Percentiles rank a stretch among this genome's conserved stretches.
These are phyloP conservation scores for Miscanthus lutarioriparius DNA, from an alignment of 176 grass and related monocot species.

Conservation along the genomic window DNA sequence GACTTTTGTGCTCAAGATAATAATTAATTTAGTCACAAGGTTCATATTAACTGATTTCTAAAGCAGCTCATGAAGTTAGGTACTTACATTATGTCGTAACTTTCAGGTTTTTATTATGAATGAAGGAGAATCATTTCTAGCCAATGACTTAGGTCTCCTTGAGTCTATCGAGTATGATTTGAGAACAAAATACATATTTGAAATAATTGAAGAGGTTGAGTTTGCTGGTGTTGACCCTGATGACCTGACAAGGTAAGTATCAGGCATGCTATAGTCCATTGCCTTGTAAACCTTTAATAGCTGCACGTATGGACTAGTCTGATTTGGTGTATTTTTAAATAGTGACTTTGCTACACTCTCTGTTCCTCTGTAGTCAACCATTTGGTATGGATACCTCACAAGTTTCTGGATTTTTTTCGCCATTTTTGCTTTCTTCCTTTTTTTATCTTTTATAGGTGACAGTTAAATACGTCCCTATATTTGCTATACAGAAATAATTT, in stretches of 20 bases:
- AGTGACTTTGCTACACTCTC: not conserved
- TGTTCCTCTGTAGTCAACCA: conserved; percentile 27
- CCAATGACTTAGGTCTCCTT: conserved; percentile 81
- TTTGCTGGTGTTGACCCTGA: conserved; percentile 80
- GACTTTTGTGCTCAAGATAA: not conserved
- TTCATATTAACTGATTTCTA: conserved; percentile 33
- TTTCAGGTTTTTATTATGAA: conserved; percentile 81
- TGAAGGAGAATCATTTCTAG: conserved; percentile 71
- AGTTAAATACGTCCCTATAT: conserved; percentile 15
- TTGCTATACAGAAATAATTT: conserved; percentile 20
- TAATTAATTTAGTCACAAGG: conserved; percentile 15
- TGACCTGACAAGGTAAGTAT: conserved; percentile 80
- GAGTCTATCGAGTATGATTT: conserved; percentile 85
- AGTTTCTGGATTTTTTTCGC: not conserved
- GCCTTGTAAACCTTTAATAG: conserved; percentile 12
- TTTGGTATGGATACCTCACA: conserved; percentile 7
- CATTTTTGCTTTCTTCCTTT: not conserved
- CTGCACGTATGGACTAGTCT: conserved; percentile 26
- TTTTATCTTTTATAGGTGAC: conserved; percentile 3
- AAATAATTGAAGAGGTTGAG: conserved; percentile 85
- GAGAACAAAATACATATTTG: conserved; percentile 83
- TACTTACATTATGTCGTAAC: conserved; percentile 19
- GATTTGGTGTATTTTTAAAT: conserved; percentile 30
- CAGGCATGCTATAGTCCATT: conserved; percentile 7
- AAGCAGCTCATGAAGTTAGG: conserved; percentile 28